Evolutionary conservation across 371 early-diverging fungal genomes (phyloP), one percentile per base, ranked within the genome.

Genomic region (Mortierella sp.): DNA sequence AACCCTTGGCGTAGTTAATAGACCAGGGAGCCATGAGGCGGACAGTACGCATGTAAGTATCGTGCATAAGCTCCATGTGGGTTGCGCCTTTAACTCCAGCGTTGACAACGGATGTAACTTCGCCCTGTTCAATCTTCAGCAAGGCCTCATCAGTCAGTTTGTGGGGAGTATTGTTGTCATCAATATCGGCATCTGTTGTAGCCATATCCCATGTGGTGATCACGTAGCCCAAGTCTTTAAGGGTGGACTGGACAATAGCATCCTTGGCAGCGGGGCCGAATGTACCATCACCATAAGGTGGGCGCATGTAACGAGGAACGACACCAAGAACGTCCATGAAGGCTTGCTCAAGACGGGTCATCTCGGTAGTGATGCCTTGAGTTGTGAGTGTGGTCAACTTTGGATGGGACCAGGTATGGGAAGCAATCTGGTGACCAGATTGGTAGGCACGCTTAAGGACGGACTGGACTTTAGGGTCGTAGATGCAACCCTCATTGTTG

Each of bases 221-320:
- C 24, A 74, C 75, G 22, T 80, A 80, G 32, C 75, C 75, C 40
- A 80, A 8, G 9, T 1, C n/a, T 72, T 69, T 71, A 58, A 80
- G 67, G 7, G 72, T 69, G 10, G 16, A 36, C 41, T 74, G 80
- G 9, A 80, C 80, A 50, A 68, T 64, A 33, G 58, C 50, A 65
- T 80, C 80, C n/a, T 58, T 50, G 22, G 63, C 80, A 15, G 63
- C 70, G 28, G 66, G 41, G 4, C 68, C 69, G n/a, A 80, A 74
- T 16, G 75, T 71, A 57, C 75, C 75, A n/a, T 67, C 81, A 50
- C 88, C 90, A 68, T 72, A 88, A 11, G 91, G 89, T 8, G 90
- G 88, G 32, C 90, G 84, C 74, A 84, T 85, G 58, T 75, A 86
- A 6, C 76, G 73, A 15, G 86, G 84, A 1, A 74, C 69, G 6